These are phyloP conservation scores for Jaltomata sinuosa DNA, from an alignment of 257 asterid genomes.

Conservation along the genomic window DNA sequence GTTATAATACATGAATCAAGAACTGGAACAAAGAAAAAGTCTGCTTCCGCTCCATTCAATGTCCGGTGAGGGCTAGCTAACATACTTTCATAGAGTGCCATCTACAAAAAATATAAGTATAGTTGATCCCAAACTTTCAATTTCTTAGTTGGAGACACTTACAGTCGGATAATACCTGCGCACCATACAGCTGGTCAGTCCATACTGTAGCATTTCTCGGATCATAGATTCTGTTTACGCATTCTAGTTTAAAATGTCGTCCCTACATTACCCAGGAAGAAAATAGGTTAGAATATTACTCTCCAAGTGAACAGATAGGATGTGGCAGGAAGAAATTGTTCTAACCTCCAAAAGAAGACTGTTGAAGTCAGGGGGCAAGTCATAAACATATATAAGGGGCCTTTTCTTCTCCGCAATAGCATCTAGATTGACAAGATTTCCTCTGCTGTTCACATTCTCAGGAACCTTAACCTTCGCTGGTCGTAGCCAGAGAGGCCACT, in stretches of 20 bases:
- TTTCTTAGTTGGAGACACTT: not conserved
- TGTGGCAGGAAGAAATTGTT: not conserved
- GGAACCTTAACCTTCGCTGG: constrained; percentile 64
- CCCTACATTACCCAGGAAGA: constrained; percentile 40
- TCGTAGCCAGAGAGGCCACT: constrained; percentile 89
- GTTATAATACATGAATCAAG: constrained; percentile 90
- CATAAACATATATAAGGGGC: constrained; percentile 88
- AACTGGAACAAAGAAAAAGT: constrained; percentile 89
- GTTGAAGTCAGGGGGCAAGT: constrained; percentile 82
- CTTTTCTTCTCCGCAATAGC: constrained; percentile 69
- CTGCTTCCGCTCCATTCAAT: constrained; percentile 89
- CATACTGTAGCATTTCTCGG: constrained; percentile 68
- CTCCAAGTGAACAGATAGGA: not conserved
- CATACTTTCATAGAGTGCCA: constrained; percentile 82
- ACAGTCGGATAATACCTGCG: constrained; percentile 55
- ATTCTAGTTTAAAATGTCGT: constrained; percentile 73
- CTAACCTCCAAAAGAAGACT: constrained; percentile 82
- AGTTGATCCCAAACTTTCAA: not conserved
- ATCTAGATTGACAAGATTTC: constrained; percentile 31
- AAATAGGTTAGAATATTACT: not conserved
- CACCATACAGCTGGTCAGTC: constrained; percentile 87
- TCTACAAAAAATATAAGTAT: constrained; percentile 29
- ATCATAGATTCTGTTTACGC: constrained; percentile 88
- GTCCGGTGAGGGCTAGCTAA: constrained; percentile 87
- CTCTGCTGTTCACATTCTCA: constrained; percentile 24